Conservation (phyloP, 495 filamentous ascomycete genomes). For the Lophiostoma macrostomum region DNA sequence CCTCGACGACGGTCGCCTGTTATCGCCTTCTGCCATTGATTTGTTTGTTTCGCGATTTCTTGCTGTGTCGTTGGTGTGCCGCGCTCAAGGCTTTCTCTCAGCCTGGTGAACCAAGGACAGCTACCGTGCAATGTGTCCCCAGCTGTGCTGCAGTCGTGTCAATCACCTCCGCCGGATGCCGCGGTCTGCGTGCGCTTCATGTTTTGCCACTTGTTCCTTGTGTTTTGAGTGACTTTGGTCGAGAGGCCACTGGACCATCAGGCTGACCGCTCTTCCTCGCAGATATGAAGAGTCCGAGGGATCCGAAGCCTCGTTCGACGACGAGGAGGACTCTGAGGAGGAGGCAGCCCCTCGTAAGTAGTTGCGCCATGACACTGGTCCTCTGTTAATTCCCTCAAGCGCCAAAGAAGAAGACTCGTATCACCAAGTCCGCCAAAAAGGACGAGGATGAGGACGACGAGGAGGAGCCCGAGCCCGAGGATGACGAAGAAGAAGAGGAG, state of each 20-base stretch:
- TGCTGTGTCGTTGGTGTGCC: slow-evolving; percentile 13
- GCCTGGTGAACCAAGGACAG: slow-evolving; percentile 4
- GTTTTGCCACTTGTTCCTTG: background rate
- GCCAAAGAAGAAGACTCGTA: slow-evolving; percentile 26
- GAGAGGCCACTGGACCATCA: slow-evolving; percentile 1
- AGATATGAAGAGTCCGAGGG: slow-evolving; percentile 36
- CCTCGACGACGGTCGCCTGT: slow-evolving; percentile 20
- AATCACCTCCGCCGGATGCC: background rate
- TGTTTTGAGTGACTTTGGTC: background rate
- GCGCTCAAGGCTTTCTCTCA: slow-evolving; percentile 1
- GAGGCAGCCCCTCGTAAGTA: slow-evolving; percentile 31
- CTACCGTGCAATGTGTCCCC: background rate
- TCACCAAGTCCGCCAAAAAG: slow-evolving; percentile 15
- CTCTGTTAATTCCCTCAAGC: slow-evolving; percentile 18
- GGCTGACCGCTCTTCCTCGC: slow-evolving; percentile 20
- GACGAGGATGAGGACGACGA: slow-evolving; percentile 34
- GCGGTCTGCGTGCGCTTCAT: background rate
- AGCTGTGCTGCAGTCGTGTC: slow-evolving; percentile 2
- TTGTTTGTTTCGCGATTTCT: background rate
- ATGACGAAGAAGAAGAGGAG: slow-evolving; percentile 33
- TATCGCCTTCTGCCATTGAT: slow-evolving; percentile 12
- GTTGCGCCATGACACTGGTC: background rate
- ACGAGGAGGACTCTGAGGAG: slow-evolving; percentile 32
- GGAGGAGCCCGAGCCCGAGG: slow-evolving; percentile 24
- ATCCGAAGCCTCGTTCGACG: slow-evolving; percentile 34